A percentile compares a stretch with the other conserved stretches of the same genome.
phyloP scores from a whole-genome alignment of 768 basidiomycete genomes.

The Zangia roseola region DNA sequence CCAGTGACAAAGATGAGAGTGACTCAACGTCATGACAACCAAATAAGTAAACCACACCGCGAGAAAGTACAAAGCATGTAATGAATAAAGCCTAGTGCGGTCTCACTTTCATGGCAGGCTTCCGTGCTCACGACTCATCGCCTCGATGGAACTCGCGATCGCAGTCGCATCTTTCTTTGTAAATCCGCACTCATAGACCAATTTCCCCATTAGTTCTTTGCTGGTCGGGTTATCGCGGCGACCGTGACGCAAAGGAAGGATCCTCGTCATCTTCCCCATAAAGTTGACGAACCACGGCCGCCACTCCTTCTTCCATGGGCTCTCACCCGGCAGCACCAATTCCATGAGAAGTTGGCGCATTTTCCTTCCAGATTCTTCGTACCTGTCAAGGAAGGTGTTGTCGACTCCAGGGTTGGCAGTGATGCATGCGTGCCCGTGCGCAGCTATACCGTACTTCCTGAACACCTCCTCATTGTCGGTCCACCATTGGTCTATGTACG shows the following conservation, averaged over 20 bases:
- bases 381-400: slow-evolving; percentile 24
- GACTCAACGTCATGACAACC: too few species aligned
- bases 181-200: slow-evolving; percentile 17
- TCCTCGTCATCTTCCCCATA: slow-evolving; percentile 20
- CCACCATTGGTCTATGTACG: slow-evolving; percentile 41
- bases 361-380: slow-evolving; percentile 30
- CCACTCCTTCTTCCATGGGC: slow-evolving; percentile 19
- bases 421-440: slow-evolving; percentile 39
- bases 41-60: too few species aligned
- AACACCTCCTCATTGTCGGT: slow-evolving; percentile 32
- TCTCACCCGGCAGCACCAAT: not conserved
- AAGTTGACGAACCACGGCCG: slow-evolving; percentile 16
- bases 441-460: slow-evolving; percentile 25
- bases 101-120: too few species aligned
- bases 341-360: slow-evolving; percentile 19
- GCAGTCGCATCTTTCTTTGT: slow-evolving; percentile 12
- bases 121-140: not conserved
- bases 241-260: slow-evolving; percentile 10
- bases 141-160: slow-evolving; percentile 19
- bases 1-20: too few species aligned
- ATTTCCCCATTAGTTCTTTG: slow-evolving; percentile 10
- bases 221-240: slow-evolving; percentile 3
- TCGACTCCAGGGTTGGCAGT: slow-evolving; percentile 32
- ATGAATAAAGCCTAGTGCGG: too few species aligned
- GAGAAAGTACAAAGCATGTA: too few species aligned